Percentiles rank a stretch among this genome's conserved stretches.
Conservation (phyloP, 768 basidiomycete species). For the Macrolepiota dolichaula region DNA sequence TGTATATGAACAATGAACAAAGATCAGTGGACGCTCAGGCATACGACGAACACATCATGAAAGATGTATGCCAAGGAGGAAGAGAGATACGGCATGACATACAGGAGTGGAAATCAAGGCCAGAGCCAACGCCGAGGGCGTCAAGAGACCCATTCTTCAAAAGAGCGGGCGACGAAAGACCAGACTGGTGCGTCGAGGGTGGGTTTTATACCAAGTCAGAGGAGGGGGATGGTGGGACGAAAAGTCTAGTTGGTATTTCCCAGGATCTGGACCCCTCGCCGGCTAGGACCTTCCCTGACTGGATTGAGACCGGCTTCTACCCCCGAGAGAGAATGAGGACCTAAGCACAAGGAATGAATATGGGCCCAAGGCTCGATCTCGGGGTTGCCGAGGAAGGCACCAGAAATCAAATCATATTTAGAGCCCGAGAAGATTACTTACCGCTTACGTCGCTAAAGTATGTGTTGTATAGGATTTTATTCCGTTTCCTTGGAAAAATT, state of each 20-base stretch:
- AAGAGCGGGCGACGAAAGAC: conserved; percentile 14
- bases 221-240: neutral
- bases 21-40: neutral
- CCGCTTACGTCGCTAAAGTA: neutral
- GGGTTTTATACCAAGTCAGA: conserved; percentile 4
- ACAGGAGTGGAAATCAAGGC: conserved; percentile 37
- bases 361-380: neutral
- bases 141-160: conserved; percentile 29
- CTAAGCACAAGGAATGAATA: conserved; percentile 2
- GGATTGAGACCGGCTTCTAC: neutral
- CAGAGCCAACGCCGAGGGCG: conserved; percentile 28
- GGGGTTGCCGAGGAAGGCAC: conserved; percentile 10
- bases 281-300: neutral
- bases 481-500: neutral
- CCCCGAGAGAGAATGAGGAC: neutral
- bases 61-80: neutral
- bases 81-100: conserved; percentile 15
- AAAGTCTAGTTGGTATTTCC: neutral
- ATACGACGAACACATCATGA: neutral
- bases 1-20: neutral
- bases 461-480: neutral
- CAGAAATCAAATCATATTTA: neutral
- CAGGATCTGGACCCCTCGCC: conserved; percentile 18
- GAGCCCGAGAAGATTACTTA: neutral
- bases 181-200: neutral